Evolutionary conservation across 257 asterid species (phyloP).

Genomic region (Solanum sejunctum): DNA sequence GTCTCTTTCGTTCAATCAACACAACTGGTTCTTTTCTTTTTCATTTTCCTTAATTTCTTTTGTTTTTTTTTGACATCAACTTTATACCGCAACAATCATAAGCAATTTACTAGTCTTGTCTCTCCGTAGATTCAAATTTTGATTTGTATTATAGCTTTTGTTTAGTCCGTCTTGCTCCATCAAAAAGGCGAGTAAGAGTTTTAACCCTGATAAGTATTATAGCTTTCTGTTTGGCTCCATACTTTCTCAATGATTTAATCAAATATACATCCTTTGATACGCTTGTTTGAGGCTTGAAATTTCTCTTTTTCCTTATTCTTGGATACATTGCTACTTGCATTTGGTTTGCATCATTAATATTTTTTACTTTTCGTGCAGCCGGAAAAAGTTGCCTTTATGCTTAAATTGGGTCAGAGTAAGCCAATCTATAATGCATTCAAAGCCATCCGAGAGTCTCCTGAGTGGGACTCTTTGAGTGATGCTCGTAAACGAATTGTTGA

Average conservation of each 20-base stretch:
- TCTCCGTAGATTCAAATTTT: background rate
- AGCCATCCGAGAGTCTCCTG: conserved; percentile 65
- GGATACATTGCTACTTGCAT: background rate
- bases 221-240: background rate
- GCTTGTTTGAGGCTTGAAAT: background rate
- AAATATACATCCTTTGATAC: background rate
- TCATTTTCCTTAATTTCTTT: background rate
- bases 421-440: conserved; percentile 87
- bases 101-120: background rate
- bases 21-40: background rate
- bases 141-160: background rate
- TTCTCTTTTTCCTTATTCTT: background rate
- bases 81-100: background rate
- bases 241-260: background rate
- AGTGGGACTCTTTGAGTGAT: conserved; percentile 67
- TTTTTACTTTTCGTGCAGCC: conserved; percentile 42
- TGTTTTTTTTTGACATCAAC: background rate
- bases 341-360: background rate
- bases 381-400: conserved; percentile 75
- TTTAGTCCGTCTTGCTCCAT: background rate
- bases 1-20: background rate
- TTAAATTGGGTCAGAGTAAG: conserved; percentile 86
- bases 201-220: background rate
- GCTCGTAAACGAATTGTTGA: conserved; percentile 94
- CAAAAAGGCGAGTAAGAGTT: background rate